Conservation (phyloP, 768 basidiomycete species). For the Antrodiella citrinella region DNA sequence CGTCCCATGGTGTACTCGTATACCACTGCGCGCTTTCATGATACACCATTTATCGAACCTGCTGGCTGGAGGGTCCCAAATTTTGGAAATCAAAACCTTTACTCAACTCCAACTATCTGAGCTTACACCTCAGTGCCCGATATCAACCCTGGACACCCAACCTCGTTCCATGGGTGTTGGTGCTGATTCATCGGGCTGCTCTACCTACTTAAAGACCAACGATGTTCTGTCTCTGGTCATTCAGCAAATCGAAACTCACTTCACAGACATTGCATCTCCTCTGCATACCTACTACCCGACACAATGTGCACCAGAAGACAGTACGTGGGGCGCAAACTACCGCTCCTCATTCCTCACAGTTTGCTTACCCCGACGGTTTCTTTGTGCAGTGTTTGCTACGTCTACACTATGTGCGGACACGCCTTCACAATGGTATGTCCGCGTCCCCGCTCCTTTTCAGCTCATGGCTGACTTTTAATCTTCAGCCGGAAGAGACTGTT, state of each 20-base stretch:
- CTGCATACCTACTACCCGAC: too few relatives aligned
- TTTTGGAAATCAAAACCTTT: not conserved
- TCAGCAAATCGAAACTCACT: too few relatives aligned
- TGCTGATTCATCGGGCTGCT: not conserved
- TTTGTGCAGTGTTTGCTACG: constrained; percentile 16
- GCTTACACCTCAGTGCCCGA: not conserved
- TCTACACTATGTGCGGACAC: constrained; percentile 19
- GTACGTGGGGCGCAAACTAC: constrained; percentile 14
- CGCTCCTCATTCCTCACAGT: not conserved
- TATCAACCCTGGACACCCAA: not conserved
- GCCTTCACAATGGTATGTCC: constrained; percentile 14
- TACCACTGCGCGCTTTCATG: not conserved
- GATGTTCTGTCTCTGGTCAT: too few relatives aligned
- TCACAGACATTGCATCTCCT: too few relatives aligned
- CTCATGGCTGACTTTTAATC: not conserved
- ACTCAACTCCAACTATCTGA: not conserved
- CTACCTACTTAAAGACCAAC: not conserved
- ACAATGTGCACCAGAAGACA: constrained; percentile 21
- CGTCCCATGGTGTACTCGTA: not conserved
- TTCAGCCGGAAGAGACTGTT: constrained; percentile 18
- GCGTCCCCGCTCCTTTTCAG: too few relatives aligned
- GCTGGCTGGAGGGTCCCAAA: not conserved
- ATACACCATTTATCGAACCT: not conserved
- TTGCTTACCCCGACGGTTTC: not conserved
- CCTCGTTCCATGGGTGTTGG: not conserved